phyloP scores from a whole-genome alignment of 805 yeast genomes.

The Pichia paraexigua region DNA sequence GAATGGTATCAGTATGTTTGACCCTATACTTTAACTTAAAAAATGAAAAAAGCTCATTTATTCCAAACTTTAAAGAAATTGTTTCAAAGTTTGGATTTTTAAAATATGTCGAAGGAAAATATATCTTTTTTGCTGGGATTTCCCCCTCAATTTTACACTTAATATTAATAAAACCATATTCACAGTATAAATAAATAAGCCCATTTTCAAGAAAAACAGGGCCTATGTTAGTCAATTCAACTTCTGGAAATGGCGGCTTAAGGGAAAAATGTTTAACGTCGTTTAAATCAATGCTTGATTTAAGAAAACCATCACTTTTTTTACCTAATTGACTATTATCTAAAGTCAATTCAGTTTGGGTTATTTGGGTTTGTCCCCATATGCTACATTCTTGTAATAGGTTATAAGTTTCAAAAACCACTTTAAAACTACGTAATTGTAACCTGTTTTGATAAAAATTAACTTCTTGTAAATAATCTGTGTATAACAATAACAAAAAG shows the following conservation, averaged over 20 bases:
- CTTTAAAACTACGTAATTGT: conserved; percentile 17
- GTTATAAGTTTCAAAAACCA: conserved; percentile 18
- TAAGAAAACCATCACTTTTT: not conserved
- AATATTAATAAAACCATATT: conserved; percentile 18
- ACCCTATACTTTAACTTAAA: not conserved
- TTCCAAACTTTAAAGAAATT: conserved; percentile 11
- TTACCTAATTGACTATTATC: not conserved
- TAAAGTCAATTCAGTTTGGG: not conserved
- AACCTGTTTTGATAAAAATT: conserved; percentile 21
- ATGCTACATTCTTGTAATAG: conserved; percentile 11
- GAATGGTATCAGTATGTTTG: not conserved
- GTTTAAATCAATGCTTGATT: not conserved
- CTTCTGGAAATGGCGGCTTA: conserved; percentile 22
- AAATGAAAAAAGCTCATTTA: not conserved
- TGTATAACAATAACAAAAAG: conserved; percentile 19
- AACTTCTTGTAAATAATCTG: conserved; percentile 23
- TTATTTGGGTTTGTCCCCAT: conserved; percentile 4
- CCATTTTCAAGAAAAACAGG: conserved; percentile 27
- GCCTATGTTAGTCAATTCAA: conserved; percentile 20
- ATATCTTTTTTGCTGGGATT: conserved; percentile 20
- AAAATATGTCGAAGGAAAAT: conserved; percentile 19
- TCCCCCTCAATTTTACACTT: conserved; percentile 21
- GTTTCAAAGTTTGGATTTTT: conserved; percentile 18
- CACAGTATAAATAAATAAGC: conserved; percentile 17
- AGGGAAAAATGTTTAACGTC: conserved; percentile 11